Evolutionary conservation across 768 basidiomycete genomes (phyloP).

Genomic region (Kockovaella imperatae): DNA sequence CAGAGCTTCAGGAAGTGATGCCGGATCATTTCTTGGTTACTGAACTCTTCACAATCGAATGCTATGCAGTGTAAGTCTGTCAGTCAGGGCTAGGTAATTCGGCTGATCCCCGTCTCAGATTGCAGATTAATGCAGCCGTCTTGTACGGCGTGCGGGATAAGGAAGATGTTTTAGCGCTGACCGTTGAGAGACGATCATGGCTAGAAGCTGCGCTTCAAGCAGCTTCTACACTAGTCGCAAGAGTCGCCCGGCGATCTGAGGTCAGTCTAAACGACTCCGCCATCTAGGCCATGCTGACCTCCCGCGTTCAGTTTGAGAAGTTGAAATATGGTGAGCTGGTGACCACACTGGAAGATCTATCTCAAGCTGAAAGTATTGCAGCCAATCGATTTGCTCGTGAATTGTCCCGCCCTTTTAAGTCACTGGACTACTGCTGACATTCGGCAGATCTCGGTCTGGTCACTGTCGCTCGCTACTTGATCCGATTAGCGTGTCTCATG

Average conservation of each 20-base stretch:
- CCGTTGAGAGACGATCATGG: not conserved
- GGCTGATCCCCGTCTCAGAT: not conserved
- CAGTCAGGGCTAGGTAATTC: not conserved
- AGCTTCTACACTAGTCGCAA: constrained; percentile 5
- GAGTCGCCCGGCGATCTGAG: constrained; percentile 4
- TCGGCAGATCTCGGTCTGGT: constrained; percentile 5
- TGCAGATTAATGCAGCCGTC: constrained; percentile 3
- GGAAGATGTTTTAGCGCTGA: constrained; percentile 1
- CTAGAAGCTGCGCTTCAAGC: constrained; percentile 5
- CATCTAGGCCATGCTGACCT: constrained; percentile 1
- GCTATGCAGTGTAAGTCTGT: constrained; percentile 3
- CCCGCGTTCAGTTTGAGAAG: not conserved
- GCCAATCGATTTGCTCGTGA: constrained; percentile 10
- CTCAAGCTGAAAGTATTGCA: too few species aligned
- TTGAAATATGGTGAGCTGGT: constrained; percentile 1
- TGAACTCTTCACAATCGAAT: constrained; percentile 7
- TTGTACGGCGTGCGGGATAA: constrained; percentile 4
- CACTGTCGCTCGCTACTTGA: constrained; percentile 7
- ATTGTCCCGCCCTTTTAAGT: not conserved
- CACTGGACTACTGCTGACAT: not conserved
- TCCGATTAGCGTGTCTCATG: constrained; percentile 4
- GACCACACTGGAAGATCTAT: too few species aligned
- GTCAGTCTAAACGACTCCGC: not conserved
- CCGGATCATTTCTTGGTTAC: constrained; percentile 4
- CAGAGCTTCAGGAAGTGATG: not conserved